Evolutionary conservation across 2,329 filamentous ascomycete species (phyloP).

Genomic region (Phaeosphaeria sp.): DNA sequence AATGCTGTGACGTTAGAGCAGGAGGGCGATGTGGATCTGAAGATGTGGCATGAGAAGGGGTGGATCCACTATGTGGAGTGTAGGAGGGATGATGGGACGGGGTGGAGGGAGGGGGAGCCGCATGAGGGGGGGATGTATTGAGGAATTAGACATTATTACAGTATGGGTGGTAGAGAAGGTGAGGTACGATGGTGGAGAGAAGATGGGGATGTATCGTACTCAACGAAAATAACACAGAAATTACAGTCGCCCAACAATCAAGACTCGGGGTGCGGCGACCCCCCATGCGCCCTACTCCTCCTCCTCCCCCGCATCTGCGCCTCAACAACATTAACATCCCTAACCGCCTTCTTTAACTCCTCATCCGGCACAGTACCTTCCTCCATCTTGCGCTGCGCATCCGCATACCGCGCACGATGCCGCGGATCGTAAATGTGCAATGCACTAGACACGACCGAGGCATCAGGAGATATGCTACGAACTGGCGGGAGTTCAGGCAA

Average conservation of each 20-base stretch:
- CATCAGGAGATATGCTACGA: neutral
- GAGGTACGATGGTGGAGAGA: neutral
- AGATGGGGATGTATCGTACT: neutral
- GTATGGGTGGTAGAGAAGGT: neutral
- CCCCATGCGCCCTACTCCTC: neutral
- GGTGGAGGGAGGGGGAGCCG: neutral
- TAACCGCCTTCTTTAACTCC: neutral
- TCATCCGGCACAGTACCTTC: neutral
- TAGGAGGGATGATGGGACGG: slow-evolving; percentile 7
- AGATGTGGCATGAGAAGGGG: slow-evolving; percentile 42
- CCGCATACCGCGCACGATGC: neutral
- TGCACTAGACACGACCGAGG: neutral
- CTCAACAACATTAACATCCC: neutral
- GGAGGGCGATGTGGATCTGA: slow-evolving; percentile 35
- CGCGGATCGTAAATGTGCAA: neutral
- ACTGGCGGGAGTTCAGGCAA: neutral
- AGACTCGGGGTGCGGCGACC: neutral
- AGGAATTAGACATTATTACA: neutral
- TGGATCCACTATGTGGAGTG: slow-evolving; percentile 42
- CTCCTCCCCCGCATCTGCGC: neutral
- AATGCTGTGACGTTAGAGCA: slow-evolving; percentile 43
- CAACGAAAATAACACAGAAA: too few species aligned
- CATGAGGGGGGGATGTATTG: slow-evolving; percentile 19
- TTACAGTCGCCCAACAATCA: too few species aligned
- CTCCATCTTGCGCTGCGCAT: neutral